Evolutionary conservation across 768 basidiomycete species (phyloP).

Genomic region (Gautieria morchelliformis): DNA sequence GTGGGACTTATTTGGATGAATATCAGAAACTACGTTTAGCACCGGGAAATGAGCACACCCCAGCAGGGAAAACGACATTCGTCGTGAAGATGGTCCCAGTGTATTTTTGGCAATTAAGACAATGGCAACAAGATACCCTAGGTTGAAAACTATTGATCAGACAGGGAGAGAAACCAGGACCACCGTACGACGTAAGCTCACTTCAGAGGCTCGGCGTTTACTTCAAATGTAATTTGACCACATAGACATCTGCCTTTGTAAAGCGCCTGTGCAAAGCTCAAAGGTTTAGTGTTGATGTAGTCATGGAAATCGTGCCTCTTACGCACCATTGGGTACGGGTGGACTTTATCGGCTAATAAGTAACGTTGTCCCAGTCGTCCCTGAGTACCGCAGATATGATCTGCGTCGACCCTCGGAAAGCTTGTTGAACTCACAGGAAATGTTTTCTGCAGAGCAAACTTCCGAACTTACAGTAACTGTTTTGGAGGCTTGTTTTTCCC

Average conservation of each 20-base stretch:
- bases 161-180: neutral
- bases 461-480: too few species aligned
- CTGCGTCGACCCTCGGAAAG: too few species aligned
- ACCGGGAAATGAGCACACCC: neutral
- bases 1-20: neutral
- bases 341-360: too few species aligned
- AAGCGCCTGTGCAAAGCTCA: neutral
- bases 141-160: neutral
- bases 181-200: neutral
- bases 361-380: too few species aligned
- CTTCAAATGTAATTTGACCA: slow-evolving; percentile 6
- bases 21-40: neutral
- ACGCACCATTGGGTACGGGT: too few species aligned
- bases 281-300: too few species aligned
- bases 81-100: slow-evolving; percentile 12
- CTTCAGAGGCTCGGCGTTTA: slow-evolving; percentile 8
- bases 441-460: too few species aligned
- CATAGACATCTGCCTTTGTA: slow-evolving; percentile 10
- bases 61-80: slow-evolving; percentile 9
- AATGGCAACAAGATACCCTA: slow-evolving; percentile 10
- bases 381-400: too few species aligned
- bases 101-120: slow-evolving; percentile 10
- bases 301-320: too few species aligned
- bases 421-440: too few species aligned
- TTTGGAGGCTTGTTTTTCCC: too few species aligned